Base-by-base conservation (phyloP, 768 basidiomycete genomes). In the Austroboletus eburneus region DNA sequence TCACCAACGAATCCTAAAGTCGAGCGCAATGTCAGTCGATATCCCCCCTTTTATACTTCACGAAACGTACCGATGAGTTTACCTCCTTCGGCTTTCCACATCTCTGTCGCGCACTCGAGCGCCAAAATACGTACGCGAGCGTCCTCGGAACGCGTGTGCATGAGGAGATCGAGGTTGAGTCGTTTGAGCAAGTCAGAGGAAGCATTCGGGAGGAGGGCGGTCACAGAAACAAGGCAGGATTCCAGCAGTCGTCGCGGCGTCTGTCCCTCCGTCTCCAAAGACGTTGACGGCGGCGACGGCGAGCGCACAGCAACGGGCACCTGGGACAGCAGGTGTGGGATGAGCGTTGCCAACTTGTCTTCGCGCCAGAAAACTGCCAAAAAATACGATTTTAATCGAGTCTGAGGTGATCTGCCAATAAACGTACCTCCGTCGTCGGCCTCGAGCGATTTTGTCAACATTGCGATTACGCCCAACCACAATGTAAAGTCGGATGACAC, bases 111-210 rank as follows among this genome's bases (percentile, higher is more conserved):
- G 53, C 81, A 86, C 7, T 69, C 63, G 39, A 98, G 65, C 1
- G 91, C 89, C 39, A 79, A 75, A 10, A 91, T 62, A 7, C 91
- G 80, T n/a, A 83, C 65, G 17, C 72, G 72, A 3, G 76, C 67
- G 49, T 89, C 84, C 45, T 96, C 93, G 5, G 87, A 85, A 14
- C 93, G 84, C 0, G 92, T 95, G 50, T 89, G 82, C 83, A 95
- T 88, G 43, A 96, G 78, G 23, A 97, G 62, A 45, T 81, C 76
- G 18, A 90, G 72, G 70, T 97, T 97, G 66, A 96, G 71, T 9
- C 73, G 61, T 64, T 96, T 95, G 53, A 94, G 78, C 16, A 87
- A 41, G 45, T 63, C 63, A 7, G 59, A 44, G 9, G 60, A 53
- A 9, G 48, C 34, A 21, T 36, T 37, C 8, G 63, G 62, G 17